These are phyloP conservation scores for Aspergillus amoenus DNA, from an alignment of 2,329 filamentous ascomycete species.

Conservation along the genomic window DNA sequence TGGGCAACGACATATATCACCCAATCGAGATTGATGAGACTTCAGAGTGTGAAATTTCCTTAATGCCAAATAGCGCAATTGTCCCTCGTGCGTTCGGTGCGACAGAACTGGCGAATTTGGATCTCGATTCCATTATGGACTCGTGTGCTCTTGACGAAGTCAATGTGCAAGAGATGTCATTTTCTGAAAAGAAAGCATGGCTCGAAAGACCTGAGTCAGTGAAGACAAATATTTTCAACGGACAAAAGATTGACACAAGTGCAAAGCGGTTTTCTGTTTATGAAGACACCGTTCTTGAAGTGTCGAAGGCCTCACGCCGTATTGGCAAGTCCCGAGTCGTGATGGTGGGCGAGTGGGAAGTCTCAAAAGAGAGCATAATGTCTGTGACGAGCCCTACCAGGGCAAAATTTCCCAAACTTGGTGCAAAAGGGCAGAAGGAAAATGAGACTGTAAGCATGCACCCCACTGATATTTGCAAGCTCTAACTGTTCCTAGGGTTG, in stretches of 20 bases:
- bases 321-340: slow-evolving; percentile 59
- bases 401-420: background rate
- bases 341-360: slow-evolving; percentile 55
- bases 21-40: background rate
- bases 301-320: slow-evolving; percentile 50
- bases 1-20: background rate
- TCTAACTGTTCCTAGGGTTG: slow-evolving; percentile 16
- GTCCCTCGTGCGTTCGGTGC: background rate
- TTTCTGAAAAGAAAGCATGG: slow-evolving; percentile 54
- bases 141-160: background rate
- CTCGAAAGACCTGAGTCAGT: slow-evolving; percentile 57
- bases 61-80: background rate
- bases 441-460: slow-evolving; percentile 44
- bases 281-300: slow-evolving; percentile 32
- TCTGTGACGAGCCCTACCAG: background rate
- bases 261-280: slow-evolving; percentile 25
- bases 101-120: background rate
- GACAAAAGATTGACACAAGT: slow-evolving; percentile 44
- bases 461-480: background rate
- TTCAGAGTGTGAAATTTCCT: background rate
- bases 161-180: background rate
- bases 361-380: slow-evolving; percentile 56
- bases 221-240: slow-evolving; percentile 58
- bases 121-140: slow-evolving; percentile 45
- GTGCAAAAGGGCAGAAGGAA: slow-evolving; percentile 22